Base-by-base conservation (phyloP, 495 filamentous ascomycete species). In the Diplogelasinospora grovesii region DNA sequence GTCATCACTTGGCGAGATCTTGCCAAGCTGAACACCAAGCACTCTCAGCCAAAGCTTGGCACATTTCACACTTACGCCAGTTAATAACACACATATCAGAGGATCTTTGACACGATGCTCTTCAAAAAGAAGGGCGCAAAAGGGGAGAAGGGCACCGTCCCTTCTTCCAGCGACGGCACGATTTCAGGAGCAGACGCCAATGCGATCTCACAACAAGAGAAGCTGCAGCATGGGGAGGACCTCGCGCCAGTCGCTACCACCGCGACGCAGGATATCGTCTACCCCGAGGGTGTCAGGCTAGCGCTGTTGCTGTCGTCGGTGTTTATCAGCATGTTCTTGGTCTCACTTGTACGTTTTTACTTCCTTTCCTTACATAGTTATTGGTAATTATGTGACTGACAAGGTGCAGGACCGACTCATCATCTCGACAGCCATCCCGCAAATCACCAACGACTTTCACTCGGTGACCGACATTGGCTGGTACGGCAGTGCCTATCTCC, bases 401-500 rank as follows among this genome's bases (percentile, higher is more conserved):
- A 24, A 14, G 4, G 25, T 20, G 13, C 35, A 61, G 46, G 66
- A 69, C 50, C 57, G 61, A 6, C 54, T 64, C 21, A 67, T 69
- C 48, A 64, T 68, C 39, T 60, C 61, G 3, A 69, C 66, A 1
- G 72, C 73, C 16, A 73, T 75, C 20, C 72, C 71, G 7, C 51
- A 59, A 22, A 78, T 77, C 31, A 71, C 71, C 0, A 54, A 66
- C 35, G 63, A 68, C 6, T 72, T 75, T 43, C 36, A 66, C 33
- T 66, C 65, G 1, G 48, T 71, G n/a, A 48, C 44, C 3, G 71
- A 77, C 51, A 63, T 75, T 16, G 66, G 71, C 36, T 79, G 75
- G 77, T 79, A 80, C 45, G 73, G 68, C 4, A 64, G 57, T 32
- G 64, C 65, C 6, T 78, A 78, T 43, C 52, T 74, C 22, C 48